Conservation (phyloP, 2,329 filamentous ascomycete genomes). For the Fusarium euwallaceae region DNA sequence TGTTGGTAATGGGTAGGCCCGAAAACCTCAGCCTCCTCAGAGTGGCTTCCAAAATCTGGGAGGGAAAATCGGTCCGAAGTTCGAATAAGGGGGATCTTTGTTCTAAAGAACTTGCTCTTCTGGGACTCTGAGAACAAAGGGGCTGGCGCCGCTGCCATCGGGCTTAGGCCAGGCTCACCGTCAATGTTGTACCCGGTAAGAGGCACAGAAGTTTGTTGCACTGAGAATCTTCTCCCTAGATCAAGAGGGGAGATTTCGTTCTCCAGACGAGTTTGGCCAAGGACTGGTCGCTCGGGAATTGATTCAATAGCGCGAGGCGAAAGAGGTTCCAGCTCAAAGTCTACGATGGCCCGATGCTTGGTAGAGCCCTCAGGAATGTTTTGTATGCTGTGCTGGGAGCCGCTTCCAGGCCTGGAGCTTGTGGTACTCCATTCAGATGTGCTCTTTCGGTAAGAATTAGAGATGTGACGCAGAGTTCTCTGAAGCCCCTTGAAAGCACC, state of each 20-base stretch:
- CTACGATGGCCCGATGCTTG: background rate
- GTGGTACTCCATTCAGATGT: constrained; percentile 39
- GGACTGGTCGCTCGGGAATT: constrained; percentile 12
- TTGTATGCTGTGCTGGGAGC: background rate
- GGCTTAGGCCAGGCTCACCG: no score
- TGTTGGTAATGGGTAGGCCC: constrained; percentile 25
- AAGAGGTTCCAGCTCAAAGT: background rate
- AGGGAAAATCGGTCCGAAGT: constrained; percentile 16
- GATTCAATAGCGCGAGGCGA: constrained; percentile 22
- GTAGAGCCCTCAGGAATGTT: background rate
- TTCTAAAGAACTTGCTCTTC: background rate
- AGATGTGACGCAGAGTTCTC: constrained; percentile 34
- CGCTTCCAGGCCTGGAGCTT: constrained; percentile 5
- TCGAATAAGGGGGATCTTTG: constrained; percentile 1
- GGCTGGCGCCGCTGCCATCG: no score
- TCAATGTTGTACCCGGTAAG: no score
- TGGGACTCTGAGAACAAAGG: no score
- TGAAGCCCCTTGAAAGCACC: constrained; percentile 19
- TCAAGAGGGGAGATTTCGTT: no score
- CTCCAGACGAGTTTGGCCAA: constrained; percentile 15
- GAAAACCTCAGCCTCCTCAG: constrained; percentile 1
- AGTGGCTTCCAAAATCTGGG: constrained; percentile 1
- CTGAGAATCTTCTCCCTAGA: no score
- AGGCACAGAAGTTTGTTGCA: no score
- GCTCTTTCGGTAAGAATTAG: constrained; percentile 33